A percentile compares a stretch with the other conserved stretches of the same genome.
phyloP scores from a whole-genome alignment of 140 eudicot species.

The Anethum foeniculum region DNA sequence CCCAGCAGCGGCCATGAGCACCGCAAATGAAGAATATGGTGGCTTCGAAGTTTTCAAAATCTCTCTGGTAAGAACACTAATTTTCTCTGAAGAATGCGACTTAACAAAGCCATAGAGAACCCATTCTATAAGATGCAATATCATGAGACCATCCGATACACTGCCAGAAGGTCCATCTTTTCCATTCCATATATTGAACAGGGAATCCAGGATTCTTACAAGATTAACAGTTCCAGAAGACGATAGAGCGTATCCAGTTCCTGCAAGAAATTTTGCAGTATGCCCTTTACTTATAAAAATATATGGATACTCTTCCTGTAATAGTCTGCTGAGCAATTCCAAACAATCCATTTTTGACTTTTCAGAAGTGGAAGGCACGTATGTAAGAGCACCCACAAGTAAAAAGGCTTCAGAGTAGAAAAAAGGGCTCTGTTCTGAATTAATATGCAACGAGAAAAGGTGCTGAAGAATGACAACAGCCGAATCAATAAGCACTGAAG shows the following conservation, averaged over 20 bases:
- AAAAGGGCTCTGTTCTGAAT: constrained; percentile 29
- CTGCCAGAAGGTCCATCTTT: constrained; percentile 46
- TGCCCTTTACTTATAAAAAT: constrained; percentile 36
- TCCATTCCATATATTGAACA: constrained; percentile 55
- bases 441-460: constrained; percentile 33
- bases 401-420: constrained; percentile 62
- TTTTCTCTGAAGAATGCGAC: constrained; percentile 45
- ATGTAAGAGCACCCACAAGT: constrained; percentile 67
- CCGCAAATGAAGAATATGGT: constrained; percentile 39
- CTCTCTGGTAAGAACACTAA: constrained; percentile 27
- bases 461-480: constrained; percentile 35
- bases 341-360: constrained; percentile 46
- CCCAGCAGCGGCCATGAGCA: constrained; percentile 90
- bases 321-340: constrained; percentile 52
- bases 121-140: constrained; percentile 90
- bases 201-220: constrained; percentile 36
- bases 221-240: constrained; percentile 39
- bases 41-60: constrained; percentile 35
- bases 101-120: constrained; percentile 44
- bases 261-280: constrained; percentile 63
- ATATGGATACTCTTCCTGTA: constrained; percentile 42
- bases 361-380: constrained; percentile 43
- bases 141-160: constrained; percentile 57
- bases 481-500: constrained; percentile 36
- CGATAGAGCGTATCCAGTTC: constrained; percentile 67